Conservation (phyloP, 164 flowering plant species). For the Nelumbo lutea region DNA sequence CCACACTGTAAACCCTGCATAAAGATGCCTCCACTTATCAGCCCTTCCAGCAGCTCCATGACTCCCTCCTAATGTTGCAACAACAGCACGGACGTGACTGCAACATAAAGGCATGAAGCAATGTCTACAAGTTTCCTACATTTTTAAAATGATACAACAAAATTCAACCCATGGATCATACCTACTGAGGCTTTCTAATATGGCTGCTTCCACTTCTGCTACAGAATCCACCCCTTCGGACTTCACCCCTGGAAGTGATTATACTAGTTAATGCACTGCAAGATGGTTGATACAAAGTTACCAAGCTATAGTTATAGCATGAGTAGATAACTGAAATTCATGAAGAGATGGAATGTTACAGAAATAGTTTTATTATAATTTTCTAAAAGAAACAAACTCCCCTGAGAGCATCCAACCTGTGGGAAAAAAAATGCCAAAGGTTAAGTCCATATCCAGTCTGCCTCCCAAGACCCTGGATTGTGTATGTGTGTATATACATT, state of each 20-base stretch:
- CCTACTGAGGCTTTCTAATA: conserved; percentile 90
- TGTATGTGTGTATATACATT: too few relatives aligned
- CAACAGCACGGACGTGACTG: conserved; percentile 86
- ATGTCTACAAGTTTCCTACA: not conserved
- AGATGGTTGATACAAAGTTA: conserved; percentile 18
- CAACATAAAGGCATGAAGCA: conserved; percentile 13
- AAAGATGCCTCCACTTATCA: conserved; percentile 80
- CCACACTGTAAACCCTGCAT: conserved; percentile 92
- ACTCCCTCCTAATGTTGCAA: conserved; percentile 81
- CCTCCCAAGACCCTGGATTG: too few relatives aligned
- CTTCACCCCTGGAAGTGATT: conserved; percentile 64
- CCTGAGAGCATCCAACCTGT: too few relatives aligned
- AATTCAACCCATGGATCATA: conserved; percentile 16
- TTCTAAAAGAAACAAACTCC: too few relatives aligned
- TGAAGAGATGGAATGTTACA: too few relatives aligned
- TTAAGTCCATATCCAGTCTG: too few relatives aligned
- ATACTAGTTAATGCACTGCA: conserved; percentile 41
- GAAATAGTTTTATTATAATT: too few relatives aligned
- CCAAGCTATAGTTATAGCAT: not conserved
- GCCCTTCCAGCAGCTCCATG: conserved; percentile 76
- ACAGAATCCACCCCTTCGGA: conserved; percentile 73
- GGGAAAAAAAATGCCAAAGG: too few relatives aligned
- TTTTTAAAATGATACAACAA: not conserved
- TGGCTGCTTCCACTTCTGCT: conserved; percentile 63
- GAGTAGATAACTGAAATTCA: not conserved